Base-by-base conservation (phyloP, 495 filamentous ascomycete species). In the Platismatia glauca region DNA sequence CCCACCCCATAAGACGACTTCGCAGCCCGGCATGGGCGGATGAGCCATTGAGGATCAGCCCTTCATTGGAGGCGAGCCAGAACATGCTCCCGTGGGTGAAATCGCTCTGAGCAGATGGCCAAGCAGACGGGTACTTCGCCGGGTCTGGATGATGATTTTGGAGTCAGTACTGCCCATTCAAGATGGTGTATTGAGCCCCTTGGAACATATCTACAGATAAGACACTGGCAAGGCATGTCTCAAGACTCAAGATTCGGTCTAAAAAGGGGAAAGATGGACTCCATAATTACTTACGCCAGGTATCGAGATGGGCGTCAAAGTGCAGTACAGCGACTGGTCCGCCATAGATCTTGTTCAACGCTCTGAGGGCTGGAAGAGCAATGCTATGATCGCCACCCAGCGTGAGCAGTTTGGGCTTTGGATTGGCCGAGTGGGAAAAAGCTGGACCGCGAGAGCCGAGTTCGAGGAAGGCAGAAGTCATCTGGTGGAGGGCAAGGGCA, bases 51-150 rank as follows among this genome's bases (percentile, higher is more conserved):
- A 81, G 75, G 52, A 93, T 83, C 31, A 93, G 72, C 0, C 87
- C 87, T 71, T 93, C 90, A 31, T 83, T 81, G 55, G 82, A 83
- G 4, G 90, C 89, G 56, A 90, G 79, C 83, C 88, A 89, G 79
- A 95, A 94, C 83, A 93, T 91, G 55, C 79, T 86, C 6, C 90
- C 89, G 72, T 95, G 90, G 69, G 85, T 93, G 75, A 93, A 95
- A 63, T 83, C 78, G 12, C 82, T 78, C 69, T 89, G 88, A 69
- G 83, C 79, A 16, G 78, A 81, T 11, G 78, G 72, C 89, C 90
- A 95, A 58, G 84, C 84, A 18, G 81, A 84, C 0, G 87, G 85
- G 72, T 92, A 93, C 61, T 86, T 87, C 16, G 80, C 82, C 1
- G 90, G 90, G 69, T 90, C 48, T 52, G 48, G 12, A 24, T 52